Conservation (phyloP, 2,329 filamentous ascomycete species). For the Pyrenochaeta sp. region DNA sequence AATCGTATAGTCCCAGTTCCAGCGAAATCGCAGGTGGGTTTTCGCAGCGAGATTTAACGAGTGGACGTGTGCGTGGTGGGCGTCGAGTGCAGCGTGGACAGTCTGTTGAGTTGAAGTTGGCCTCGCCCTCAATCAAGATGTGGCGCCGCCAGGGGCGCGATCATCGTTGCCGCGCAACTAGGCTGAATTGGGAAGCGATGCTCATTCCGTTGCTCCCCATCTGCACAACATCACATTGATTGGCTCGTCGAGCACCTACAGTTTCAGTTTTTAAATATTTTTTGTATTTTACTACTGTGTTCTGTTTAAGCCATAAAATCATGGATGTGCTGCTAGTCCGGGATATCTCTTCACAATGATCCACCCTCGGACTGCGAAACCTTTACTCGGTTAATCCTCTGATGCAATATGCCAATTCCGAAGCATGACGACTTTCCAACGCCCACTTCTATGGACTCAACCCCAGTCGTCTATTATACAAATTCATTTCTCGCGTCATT, state of each 20-base stretch:
- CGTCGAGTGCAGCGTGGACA: constrained; percentile 1
- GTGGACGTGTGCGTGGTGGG: constrained; percentile 1
- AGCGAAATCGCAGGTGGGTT: too few species aligned
- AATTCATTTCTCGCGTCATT: constrained; percentile 8
- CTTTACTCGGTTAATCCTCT: too few species aligned
- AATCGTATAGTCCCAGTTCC: too few species aligned
- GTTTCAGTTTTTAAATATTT: too few species aligned
- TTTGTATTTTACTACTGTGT: background rate
- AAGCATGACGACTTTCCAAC: constrained; percentile 3
- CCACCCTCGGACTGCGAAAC: too few species aligned
- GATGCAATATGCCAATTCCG: too few species aligned
- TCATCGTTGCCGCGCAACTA: constrained; percentile 33
- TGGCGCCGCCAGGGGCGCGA: constrained; percentile 39
- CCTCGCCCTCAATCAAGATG: constrained; percentile 25
- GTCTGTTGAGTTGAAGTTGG: constrained; percentile 15
- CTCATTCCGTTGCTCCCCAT: constrained; percentile 13
- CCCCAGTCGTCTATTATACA: constrained; percentile 9
- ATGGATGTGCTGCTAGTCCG: too few species aligned
- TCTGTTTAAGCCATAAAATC: too few species aligned
- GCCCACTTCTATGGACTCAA: background rate
- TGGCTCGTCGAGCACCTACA: too few species aligned
- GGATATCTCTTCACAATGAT: too few species aligned
- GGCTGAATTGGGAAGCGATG: constrained; percentile 19
- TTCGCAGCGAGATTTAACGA: background rate
- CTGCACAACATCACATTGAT: constrained; percentile 1